Conservation (phyloP, 371 early-diverging fungal species). For the Rhizopus stolonifer region DNA sequence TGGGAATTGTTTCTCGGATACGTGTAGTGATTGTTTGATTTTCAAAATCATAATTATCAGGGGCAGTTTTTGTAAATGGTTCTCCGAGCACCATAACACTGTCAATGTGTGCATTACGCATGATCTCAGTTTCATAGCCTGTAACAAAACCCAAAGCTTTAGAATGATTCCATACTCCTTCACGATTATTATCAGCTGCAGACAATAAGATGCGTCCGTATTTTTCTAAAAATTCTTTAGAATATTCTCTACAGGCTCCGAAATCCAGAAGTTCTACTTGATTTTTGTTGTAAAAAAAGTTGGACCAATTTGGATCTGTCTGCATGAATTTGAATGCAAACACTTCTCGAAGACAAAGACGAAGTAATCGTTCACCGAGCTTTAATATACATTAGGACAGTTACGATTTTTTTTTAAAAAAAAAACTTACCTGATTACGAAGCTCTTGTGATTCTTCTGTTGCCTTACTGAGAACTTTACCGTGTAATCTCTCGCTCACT, state of each 20-base stretch:
- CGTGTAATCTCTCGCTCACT: constrained; percentile 78
- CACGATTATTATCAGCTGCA: constrained; percentile 74
- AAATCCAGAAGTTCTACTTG: constrained; percentile 91
- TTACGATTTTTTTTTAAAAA: background rate
- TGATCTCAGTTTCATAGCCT: constrained; percentile 84
- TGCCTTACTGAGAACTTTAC: constrained; percentile 70
- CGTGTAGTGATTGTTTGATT: constrained; percentile 78
- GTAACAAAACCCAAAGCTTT: constrained; percentile 88
- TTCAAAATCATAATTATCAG: constrained; percentile 75
- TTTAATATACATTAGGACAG: constrained; percentile 1
- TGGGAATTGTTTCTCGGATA: constrained; percentile 87
- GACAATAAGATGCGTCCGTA: constrained; percentile 80
- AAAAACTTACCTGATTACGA: constrained; percentile 60
- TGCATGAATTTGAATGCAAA: constrained; percentile 96
- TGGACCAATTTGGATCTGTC: constrained; percentile 98
- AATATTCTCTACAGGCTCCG: constrained; percentile 90
- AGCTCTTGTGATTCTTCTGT: constrained; percentile 64
- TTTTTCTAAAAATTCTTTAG: constrained; percentile 66
- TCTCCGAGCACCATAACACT: constrained; percentile 86
- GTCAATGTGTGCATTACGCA: constrained; percentile 89
- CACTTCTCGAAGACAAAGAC: constrained; percentile 86
- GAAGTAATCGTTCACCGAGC: constrained; percentile 61
- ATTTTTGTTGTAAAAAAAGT: constrained; percentile 85
- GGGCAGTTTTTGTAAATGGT: constrained; percentile 70
- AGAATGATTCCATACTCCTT: constrained; percentile 75